A percentile compares a stretch with the other conserved stretches of the same genome.
Conservation (phyloP, 2,329 filamentous ascomycete species). For the Talaromyces pinophilus region DNA sequence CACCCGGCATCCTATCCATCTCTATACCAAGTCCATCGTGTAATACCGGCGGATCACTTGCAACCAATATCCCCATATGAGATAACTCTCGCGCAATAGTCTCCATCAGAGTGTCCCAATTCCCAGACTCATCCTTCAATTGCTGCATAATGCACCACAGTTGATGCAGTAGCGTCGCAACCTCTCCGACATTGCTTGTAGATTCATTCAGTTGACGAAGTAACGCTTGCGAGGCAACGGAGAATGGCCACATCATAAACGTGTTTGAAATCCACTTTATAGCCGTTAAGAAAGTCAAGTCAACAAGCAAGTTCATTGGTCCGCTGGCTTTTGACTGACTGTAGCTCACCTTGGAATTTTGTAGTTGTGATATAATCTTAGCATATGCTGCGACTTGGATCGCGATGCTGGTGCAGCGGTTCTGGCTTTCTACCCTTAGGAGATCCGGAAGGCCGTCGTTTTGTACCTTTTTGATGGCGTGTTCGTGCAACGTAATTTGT, state of each 20-base stretch:
- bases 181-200: neutral
- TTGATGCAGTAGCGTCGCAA: neutral
- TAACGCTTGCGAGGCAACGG: constrained; percentile 9
- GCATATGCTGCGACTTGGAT: constrained; percentile 4
- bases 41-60: neutral
- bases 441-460: constrained; percentile 1
- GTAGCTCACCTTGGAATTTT: constrained; percentile 1
- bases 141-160: constrained; percentile 7
- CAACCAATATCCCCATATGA: constrained; percentile 1
- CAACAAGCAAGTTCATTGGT: constrained; percentile 1
- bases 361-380: constrained; percentile 1
- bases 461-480: constrained; percentile 1
- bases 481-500: neutral
- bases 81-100: neutral
- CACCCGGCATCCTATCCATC: neutral
- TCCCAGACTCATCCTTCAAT: constrained; percentile 2
- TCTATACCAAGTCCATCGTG: neutral
- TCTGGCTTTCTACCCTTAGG: neutral
- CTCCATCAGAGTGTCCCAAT: constrained; percentile 24
- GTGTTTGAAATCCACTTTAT: constrained; percentile 4
- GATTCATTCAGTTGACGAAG: constrained; percentile 4
- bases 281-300: neutral
- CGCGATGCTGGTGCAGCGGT: neutral
- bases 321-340: constrained; percentile 3
- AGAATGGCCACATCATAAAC: constrained; percentile 8